Evolutionary conservation across 1,139 yeast genomes (phyloP), one percentile per base, ranked within the genome.

Genomic region (Pichia sp.): DNA sequence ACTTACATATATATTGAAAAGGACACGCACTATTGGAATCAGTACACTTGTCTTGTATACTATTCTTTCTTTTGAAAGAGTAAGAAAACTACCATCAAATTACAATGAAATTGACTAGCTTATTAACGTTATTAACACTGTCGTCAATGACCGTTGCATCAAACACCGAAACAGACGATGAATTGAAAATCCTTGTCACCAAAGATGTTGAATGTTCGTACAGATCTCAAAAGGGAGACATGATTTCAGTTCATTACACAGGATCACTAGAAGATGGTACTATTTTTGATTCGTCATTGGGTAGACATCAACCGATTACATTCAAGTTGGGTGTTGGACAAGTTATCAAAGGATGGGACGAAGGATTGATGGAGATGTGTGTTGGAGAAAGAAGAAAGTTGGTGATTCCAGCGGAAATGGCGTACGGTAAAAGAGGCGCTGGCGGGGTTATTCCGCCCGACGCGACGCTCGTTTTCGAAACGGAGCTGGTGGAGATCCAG

Each of bases 261-360:
- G 96, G 96, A 31, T 72, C 69, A 48, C 75, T 88, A 55, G 80
- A 73, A 53, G 84, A 82, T 64, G 93, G 90, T 9, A 74, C 80
- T 31, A 80, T 77, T 29, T 88, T 88, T 62, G 96, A 88, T 68
- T 78, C 87, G n/a, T 86, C 95, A 8, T 73, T 74, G 56, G 68
- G 71, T 45, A 77, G 95, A 64, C 81, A 80, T 34, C 65, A 70
- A 38, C 96, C 96, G 51, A 73, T 89, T 59, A 70, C 76, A 46
- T 88, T 89, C 69, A 73, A 71, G 38, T 71, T 89, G 53, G 96
- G 96, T 47, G 70, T 72, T 38, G 91, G 93, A 22, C 84, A 79
- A 64, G 96, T 89, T 46, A 88, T 89, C 64, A 68, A 75, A 60
- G 96, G 96, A 56, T 89, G 96, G 96, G 96, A 89, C 58, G 81